Percentiles rank a stretch among this genome's conserved stretches.
Evolutionary conservation across 1,284 basidiomycete genomes (phyloP).

Genomic region (Cryptococcus sp.): DNA sequence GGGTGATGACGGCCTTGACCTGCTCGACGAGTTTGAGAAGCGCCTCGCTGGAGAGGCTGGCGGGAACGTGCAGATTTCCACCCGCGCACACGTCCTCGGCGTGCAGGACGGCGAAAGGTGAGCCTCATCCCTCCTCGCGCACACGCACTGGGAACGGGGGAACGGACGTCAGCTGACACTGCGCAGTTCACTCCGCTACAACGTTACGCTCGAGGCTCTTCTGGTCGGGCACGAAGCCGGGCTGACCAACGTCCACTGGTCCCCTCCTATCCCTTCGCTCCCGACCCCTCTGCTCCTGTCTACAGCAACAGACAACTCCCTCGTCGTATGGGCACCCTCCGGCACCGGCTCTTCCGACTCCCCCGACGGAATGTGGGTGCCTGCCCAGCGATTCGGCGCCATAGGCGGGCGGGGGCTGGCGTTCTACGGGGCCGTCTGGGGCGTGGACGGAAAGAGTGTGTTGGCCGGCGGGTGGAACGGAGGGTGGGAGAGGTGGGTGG

Average conservation of each 20-base stretch:
- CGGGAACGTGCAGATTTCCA: slow-evolving; percentile 74
- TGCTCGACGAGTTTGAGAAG: slow-evolving; percentile 82
- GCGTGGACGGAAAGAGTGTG: slow-evolving; percentile 54
- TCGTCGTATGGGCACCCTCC: slow-evolving; percentile 86
- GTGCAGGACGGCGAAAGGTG: slow-evolving; percentile 60
- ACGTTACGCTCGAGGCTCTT: slow-evolving; percentile 83
- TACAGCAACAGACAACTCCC: slow-evolving; percentile 84
- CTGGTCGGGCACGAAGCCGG: slow-evolving; percentile 88
- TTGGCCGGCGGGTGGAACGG: slow-evolving; percentile 89
- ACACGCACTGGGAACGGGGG: not conserved
- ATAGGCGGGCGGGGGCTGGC: slow-evolving; percentile 83
- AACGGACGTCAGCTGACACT: not conserved
- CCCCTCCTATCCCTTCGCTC: slow-evolving; percentile 57
- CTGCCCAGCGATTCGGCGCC: slow-evolving; percentile 83
- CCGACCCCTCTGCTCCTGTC: slow-evolving; percentile 60
- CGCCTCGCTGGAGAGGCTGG: slow-evolving; percentile 64
- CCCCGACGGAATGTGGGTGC: slow-evolving; percentile 76
- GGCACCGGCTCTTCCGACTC: slow-evolving; percentile 46
- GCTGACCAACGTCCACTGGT: slow-evolving; percentile 81
- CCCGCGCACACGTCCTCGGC: slow-evolving; percentile 72
- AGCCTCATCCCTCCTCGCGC: slow-evolving; percentile 10
- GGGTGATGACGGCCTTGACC: slow-evolving; percentile 56
- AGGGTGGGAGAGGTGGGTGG: slow-evolving; percentile 77
- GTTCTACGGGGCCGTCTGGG: slow-evolving; percentile 84
- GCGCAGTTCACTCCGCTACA: slow-evolving; percentile 58